A percentile compares a stretch with the other conserved stretches of the same genome.
Conservation (phyloP, 257 asterid species). For the Solanum ossicruentum region DNA sequence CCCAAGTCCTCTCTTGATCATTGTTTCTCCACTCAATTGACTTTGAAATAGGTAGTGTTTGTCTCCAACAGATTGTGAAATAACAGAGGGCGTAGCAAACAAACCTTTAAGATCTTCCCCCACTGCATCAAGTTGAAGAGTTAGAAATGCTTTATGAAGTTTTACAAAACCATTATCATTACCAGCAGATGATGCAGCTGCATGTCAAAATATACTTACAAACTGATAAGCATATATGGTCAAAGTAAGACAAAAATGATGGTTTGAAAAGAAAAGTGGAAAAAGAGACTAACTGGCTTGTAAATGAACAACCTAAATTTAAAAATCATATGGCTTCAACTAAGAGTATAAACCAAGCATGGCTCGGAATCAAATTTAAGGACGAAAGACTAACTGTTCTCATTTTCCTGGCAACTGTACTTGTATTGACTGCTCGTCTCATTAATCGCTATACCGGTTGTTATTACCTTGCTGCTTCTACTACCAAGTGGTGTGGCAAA, state of each 20-base stretch:
- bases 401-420: neutral
- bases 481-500: conserved; percentile 8
- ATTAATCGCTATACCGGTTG: neutral
- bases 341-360: neutral
- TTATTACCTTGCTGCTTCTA: neutral
- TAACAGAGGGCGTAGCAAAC: neutral
- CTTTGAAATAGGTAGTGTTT: neutral
- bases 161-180: neutral
- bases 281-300: neutral
- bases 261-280: neutral
- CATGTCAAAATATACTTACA: neutral
- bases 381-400: conserved; percentile 3
- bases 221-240: neutral
- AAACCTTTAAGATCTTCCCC: neutral
- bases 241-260: neutral
- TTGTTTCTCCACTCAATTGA: neutral
- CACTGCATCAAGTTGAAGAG: neutral
- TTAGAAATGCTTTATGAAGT: neutral
- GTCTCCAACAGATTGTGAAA: neutral
- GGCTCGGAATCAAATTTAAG: neutral
- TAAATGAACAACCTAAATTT: neutral
- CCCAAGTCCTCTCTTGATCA: neutral
- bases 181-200: neutral
- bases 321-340: neutral
- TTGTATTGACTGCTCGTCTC: conserved; percentile 6